A percentile compares a stretch with the other conserved stretches of the same genome.
Evolutionary conservation across 2,329 filamentous ascomycete species (phyloP).

Genomic region (Nemania sp.): DNA sequence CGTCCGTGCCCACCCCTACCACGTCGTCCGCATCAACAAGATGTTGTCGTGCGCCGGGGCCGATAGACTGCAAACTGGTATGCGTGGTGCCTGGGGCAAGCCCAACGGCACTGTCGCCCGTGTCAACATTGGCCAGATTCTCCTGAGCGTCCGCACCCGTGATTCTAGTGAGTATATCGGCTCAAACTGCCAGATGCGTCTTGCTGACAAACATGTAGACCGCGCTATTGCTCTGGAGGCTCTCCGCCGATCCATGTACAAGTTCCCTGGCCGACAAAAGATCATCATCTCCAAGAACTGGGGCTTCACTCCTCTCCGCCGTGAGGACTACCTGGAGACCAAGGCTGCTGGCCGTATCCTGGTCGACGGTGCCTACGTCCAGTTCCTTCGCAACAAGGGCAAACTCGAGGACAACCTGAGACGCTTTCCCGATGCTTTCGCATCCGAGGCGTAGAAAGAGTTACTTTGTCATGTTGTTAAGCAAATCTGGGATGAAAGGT

Average conservation of each 20-base stretch:
- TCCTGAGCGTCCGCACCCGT: conserved; percentile 95
- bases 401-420: conserved; percentile 83
- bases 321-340: conserved; percentile 96
- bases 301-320: conserved; percentile 98
- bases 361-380: conserved; percentile 98
- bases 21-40: conserved; percentile 99
- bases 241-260: conserved; percentile 99
- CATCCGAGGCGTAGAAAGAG: conserved; percentile 54
- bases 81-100: conserved; percentile 99
- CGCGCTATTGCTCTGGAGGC: conserved; percentile 94
- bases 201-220: conserved; percentile 55
- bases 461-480: conserved; percentile 26
- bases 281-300: conserved; percentile 99
- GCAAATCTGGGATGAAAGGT: conserved; percentile 40
- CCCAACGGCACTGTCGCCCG: conserved; percentile 98
- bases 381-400: conserved; percentile 97
- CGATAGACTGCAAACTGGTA: conserved; percentile 99
- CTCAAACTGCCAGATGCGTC: not conserved
- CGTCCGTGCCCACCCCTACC: conserved; percentile 94
- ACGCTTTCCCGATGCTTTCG: conserved; percentile 93
- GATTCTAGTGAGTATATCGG: conserved; percentile 71
- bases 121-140: conserved; percentile 99
- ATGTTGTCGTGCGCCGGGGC: conserved; percentile 99
- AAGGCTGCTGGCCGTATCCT: conserved; percentile 92
- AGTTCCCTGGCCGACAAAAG: conserved; percentile 99